These are phyloP conservation scores for Colletotrichum euphorbiae DNA, from an alignment of 2,329 filamentous ascomycete species.

Conservation along the genomic window DNA sequence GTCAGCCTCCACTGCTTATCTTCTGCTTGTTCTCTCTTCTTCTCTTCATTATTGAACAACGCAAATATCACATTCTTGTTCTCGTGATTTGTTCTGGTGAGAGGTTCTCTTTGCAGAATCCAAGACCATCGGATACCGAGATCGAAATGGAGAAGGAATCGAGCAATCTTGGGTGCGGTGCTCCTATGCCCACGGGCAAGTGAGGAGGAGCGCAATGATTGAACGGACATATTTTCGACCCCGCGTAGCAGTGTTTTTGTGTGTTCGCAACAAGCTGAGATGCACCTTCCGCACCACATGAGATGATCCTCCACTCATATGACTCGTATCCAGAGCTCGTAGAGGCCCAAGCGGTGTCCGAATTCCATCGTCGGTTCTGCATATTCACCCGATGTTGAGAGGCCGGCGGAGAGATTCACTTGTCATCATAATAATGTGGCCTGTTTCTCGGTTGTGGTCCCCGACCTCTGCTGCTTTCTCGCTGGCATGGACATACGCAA, in stretches of 20 bases:
- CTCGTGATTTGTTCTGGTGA: slow-evolving; percentile 51
- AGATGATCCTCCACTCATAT: not conserved
- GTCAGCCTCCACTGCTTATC: not conserved
- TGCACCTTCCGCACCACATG: not conserved
- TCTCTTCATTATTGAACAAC: slow-evolving; percentile 58
- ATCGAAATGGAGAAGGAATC: slow-evolving; percentile 65
- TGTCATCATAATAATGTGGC: no score
- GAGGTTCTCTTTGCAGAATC: slow-evolving; percentile 59
- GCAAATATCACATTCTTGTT: slow-evolving; percentile 60
- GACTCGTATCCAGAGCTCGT: not conserved
- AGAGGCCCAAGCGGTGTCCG: no score
- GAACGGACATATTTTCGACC: slow-evolving; percentile 60
- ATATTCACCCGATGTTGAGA: no score
- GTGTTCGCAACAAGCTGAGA: not conserved
- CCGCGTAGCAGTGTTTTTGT: not conserved
- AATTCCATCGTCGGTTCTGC: no score
- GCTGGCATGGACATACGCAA: not conserved
- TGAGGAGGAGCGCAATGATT: slow-evolving; percentile 72
- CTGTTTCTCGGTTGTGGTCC: not conserved
- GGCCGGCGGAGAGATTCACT: no score
- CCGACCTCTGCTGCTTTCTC: not conserved
- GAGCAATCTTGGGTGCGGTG: slow-evolving; percentile 72
- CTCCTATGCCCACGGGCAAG: slow-evolving; percentile 57
- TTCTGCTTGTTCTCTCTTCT: slow-evolving; percentile 44
- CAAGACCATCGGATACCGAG: slow-evolving; percentile 62